Base-by-base conservation (phyloP, 768 basidiomycete species). In the Naganishia friedmannii region DNA sequence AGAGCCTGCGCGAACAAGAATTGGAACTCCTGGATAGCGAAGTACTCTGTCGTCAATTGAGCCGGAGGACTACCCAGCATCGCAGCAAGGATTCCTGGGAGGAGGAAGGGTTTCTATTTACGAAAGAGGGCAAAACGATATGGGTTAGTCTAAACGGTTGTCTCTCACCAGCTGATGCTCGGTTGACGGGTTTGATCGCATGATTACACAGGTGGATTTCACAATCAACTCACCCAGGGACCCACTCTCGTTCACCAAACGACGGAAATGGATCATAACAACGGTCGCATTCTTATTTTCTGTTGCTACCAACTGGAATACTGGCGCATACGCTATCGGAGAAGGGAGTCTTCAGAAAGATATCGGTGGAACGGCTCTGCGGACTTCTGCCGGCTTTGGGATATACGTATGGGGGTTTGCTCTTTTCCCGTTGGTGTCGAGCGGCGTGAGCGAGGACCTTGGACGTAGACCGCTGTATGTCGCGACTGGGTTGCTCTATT, bases 391-490 rank as follows among this genome's bases (percentile, higher is more conserved):
- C 17, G 82, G 78, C 8, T 66, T 81, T 29, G 76, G 72, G 37
- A 70, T 74, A 58, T 82, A 48, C 46, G 69, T 54, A 58, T 75
- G 63, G 76, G 79, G 78, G 0, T 81, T 81, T 53, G 80, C 74
- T 0, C 71, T 79, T 23, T 76, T 75, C 0, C 81, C 80, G 9
- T 73, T 82, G 65, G 53, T 78, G 0, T 72, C 79, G 9, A 79
- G 79, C 78, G 65, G 63, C 26, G 55, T 54, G 46, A 60, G 57
- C 34, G 53, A 56, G 45, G 53, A 32, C 28, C 26, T 76, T 54
- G 81, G 81, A 0, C 65, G 81, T 17, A 74, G 73, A 29, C 58
- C 72, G 70, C 74, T 79, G 37, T 82, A 81, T 69, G 53, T 79
- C 56, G 68, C 68, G 3, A 77, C 80, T 1, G 72, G 70, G 2